Evolutionary conservation across 306 rosid species (phyloP), one percentile per base, ranked within the genome.

Genomic region (Medicago lupulina): DNA sequence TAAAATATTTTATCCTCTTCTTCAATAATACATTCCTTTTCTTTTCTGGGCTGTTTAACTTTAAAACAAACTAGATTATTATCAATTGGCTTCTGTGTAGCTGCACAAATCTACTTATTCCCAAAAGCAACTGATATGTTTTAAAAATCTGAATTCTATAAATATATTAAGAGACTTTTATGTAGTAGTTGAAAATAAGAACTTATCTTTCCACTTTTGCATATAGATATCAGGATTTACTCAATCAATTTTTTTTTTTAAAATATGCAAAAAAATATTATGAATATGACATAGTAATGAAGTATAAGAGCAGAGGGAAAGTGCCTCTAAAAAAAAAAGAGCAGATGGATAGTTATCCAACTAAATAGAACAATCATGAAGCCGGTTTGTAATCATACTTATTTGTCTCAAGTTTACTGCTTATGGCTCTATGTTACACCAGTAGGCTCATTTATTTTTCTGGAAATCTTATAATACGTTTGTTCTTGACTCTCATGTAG

Each of bases 401-500:
- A 65, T 25, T 70, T 28, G 46, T 43, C 57, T 73, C 43, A 74
- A 41, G 17, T 74, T 74, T 49, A 39, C 17, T 17, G 28, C 18
- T 71, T 55, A 36, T 46, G 47, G 51, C 18, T 76, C 39, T 76
- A 23, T 18, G 2, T 54, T 28, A 38, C 67, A 46, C 36, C 9
- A 1, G 19, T 38, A 39, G 63, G 46, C 41, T 76, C 39, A 21
- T 49, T 50, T 67, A 19, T 18, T 74, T 28, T 74, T 67, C 43
- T 61, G 6, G 14, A 14, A 39, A 65, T 66, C 50, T 78, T 23
- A 23, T 44, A 43, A 54, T 16, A n/a, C 40, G 2, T 51, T 75
- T 61, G 65, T 75, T 79, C 54, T 81, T 58, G 67, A 72, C 72
- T 85, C 73, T 85, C 71, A 47, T 86, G 73, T 75, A 95, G 97